phyloP scores from a whole-genome alignment of 176 grass and related monocot genomes.

The Oryza meridionalis region DNA sequence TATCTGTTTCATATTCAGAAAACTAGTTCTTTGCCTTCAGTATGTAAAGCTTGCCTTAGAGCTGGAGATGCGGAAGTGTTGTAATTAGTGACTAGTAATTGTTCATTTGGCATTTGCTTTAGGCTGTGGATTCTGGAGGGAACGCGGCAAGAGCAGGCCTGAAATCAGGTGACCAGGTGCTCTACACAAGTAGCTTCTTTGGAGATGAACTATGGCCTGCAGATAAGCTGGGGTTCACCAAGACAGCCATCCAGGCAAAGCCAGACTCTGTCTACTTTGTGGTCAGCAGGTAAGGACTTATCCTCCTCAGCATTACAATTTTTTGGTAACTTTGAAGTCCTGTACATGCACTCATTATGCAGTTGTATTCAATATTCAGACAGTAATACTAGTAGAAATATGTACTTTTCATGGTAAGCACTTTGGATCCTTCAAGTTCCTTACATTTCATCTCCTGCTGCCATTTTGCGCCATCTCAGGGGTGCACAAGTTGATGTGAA shows the following conservation, averaged over 20 bases:
- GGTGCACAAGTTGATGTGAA: constrained; percentile 85
- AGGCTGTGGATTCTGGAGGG: constrained; percentile 86
- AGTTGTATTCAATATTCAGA: background rate
- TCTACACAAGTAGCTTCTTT: constrained; percentile 97
- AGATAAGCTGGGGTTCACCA: constrained; percentile 98
- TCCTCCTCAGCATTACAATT: background rate
- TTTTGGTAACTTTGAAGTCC: background rate
- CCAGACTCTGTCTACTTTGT: constrained; percentile 96
- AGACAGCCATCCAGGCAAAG: constrained; percentile 97
- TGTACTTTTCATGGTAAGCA: constrained; percentile 21
- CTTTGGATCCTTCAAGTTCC: background rate
- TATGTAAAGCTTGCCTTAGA: constrained; percentile 9
- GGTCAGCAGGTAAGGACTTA: constrained; percentile 67
- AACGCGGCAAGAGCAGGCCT: constrained; percentile 87
- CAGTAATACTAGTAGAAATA: background rate
- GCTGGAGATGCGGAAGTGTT: constrained; percentile 4
- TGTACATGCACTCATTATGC: background rate
- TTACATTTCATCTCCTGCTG: background rate
- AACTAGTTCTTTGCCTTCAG: background rate
- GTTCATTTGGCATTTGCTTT: constrained; percentile 33
- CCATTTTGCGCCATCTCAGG: constrained; percentile 43
- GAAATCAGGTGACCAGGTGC: constrained; percentile 77
- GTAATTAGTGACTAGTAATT: background rate
- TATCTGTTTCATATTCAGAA: background rate
- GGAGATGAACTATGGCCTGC: constrained; percentile 97